Conservation (phyloP, 2,329 filamentous ascomycete genomes). For the Pseudofabraea citricarpa region DNA sequence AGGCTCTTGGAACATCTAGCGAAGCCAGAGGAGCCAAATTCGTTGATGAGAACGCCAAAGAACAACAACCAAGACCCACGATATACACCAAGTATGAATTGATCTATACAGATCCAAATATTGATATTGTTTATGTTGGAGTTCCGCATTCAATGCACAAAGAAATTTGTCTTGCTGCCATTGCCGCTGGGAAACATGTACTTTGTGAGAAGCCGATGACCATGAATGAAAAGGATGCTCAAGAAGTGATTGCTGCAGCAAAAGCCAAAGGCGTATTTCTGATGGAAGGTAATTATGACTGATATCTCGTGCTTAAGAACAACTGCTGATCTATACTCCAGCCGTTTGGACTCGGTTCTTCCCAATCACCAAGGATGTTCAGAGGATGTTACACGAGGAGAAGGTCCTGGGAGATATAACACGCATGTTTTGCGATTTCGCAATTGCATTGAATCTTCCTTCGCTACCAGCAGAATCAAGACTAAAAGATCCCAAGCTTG, state of each 20-base stretch:
- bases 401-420: slow-evolving; percentile 40
- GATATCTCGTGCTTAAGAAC: no score
- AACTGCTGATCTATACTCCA: no score
- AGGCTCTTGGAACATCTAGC: slow-evolving; percentile 37
- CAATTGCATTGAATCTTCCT: background rate
- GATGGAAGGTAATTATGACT: slow-evolving; percentile 62
- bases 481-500: slow-evolving; percentile 62
- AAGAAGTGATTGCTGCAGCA: slow-evolving; percentile 51
- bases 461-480: slow-evolving; percentile 35
- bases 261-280: slow-evolving; percentile 51
- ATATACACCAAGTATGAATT: slow-evolving; percentile 56
- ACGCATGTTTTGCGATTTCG: slow-evolving; percentile 26
- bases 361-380: slow-evolving; percentile 45
- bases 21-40: slow-evolving; percentile 34
- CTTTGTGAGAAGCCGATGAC: slow-evolving; percentile 67
- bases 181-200: slow-evolving; percentile 61
- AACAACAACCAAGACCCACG: background rate
- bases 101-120: slow-evolving; percentile 55
- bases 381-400: slow-evolving; percentile 4
- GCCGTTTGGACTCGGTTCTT: slow-evolving; percentile 68
- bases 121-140: slow-evolving; percentile 64
- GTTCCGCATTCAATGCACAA: slow-evolving; percentile 67
- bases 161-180: slow-evolving; percentile 56
- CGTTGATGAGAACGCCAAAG: slow-evolving; percentile 21
- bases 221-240: slow-evolving; percentile 57